Percentiles rank a stretch among this genome's conserved stretches.
phyloP scores from a whole-genome alignment of 352 stramenopile genomes.

The Thalassiosira oceanica region DNA sequence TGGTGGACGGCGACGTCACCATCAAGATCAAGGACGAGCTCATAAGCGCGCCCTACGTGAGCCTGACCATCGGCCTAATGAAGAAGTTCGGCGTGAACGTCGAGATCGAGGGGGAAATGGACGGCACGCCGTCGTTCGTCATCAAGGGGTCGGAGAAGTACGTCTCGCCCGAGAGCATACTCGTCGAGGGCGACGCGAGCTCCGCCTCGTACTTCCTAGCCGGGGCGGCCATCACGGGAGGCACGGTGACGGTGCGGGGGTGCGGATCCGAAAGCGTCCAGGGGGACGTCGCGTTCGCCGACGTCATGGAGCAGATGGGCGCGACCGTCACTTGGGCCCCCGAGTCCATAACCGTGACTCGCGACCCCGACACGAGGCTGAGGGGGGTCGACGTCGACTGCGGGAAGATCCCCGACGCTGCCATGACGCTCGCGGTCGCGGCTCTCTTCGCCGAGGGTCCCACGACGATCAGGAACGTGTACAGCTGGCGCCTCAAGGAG shows the following conservation, averaged over 20 bases:
- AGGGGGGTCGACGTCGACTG: conserved; percentile 92
- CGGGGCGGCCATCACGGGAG: conserved; percentile 93
- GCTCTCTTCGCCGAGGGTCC: conserved; percentile 92
- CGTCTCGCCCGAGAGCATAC: conserved; percentile 71
- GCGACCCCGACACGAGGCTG: conserved; percentile 73
- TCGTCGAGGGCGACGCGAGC: conserved; percentile 94
- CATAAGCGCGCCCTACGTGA: conserved; percentile 96
- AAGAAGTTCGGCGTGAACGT: conserved; percentile 93
- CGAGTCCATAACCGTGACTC: conserved; percentile 84
- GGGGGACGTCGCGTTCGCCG: conserved; percentile 93
- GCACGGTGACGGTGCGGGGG: conserved; percentile 90
- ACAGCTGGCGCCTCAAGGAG: conserved; percentile 98
- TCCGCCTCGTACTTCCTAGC: conserved; percentile 96
- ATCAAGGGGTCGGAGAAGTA: conserved; percentile 79
- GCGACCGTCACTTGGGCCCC: conserved; percentile 81
- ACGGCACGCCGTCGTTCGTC: conserved; percentile 73
- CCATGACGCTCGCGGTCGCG: conserved; percentile 95
- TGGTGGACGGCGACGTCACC: conserved; percentile 83
- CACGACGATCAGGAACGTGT: conserved; percentile 96
- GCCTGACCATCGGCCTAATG: conserved; percentile 97
- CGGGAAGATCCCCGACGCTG: conserved; percentile 96
- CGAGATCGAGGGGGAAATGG: conserved; percentile 85
- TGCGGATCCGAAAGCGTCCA: conserved; percentile 91
- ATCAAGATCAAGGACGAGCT: conserved; percentile 96
- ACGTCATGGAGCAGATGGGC: conserved; percentile 87